phyloP scores from a whole-genome alignment of 176 grass and related monocot species.

The Ensete ventricosum region DNA sequence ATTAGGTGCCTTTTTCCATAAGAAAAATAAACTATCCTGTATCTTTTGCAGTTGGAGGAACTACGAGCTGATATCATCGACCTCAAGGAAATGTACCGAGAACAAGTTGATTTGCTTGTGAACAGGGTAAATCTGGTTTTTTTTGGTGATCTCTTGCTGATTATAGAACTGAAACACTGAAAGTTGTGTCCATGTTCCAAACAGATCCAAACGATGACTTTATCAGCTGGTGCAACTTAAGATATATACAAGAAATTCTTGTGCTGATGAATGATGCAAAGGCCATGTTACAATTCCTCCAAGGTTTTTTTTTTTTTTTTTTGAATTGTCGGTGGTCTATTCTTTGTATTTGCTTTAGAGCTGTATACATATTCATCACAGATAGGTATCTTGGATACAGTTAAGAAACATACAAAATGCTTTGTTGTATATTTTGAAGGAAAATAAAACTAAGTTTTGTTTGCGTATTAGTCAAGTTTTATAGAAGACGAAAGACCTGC shows the following conservation, averaged over 20 bases:
- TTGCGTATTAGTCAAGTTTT: background rate
- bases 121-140: conserved; percentile 60
- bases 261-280: background rate
- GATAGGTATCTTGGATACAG: background rate
- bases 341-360: conserved; percentile 3
- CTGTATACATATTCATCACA: background rate
- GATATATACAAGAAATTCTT: background rate
- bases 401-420: background rate
- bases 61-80: conserved; percentile 91
- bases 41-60: conserved; percentile 79
- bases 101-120: conserved; percentile 99
- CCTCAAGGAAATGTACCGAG: conserved; percentile 98
- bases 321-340: background rate
- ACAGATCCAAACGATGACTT: conserved; percentile 35
- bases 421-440: background rate
- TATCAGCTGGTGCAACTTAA: conserved; percentile 11
- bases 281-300: background rate
- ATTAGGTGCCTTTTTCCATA: background rate
- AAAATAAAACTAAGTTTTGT: background rate
- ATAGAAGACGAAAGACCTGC: no score
- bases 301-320: background rate
- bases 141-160: background rate
- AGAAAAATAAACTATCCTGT: background rate
- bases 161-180: background rate
- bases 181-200: conserved; percentile 10